A percentile compares a stretch with the other conserved stretches of the same genome.
These are phyloP conservation scores for Yarrowia galli DNA, from an alignment of 1,139 yeast genomes.

Conservation along the genomic window DNA sequence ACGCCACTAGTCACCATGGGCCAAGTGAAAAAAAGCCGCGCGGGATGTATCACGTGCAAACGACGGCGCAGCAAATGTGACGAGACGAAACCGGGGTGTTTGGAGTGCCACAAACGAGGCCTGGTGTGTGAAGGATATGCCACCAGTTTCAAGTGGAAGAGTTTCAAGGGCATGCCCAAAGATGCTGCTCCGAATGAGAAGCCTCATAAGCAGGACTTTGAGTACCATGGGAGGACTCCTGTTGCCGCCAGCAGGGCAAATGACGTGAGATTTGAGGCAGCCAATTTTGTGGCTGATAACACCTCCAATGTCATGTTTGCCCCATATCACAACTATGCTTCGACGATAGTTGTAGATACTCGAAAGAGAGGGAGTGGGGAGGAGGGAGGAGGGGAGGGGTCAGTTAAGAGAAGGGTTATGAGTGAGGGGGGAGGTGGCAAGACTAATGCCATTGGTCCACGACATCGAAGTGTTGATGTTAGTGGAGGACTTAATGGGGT, in stretches of 20 bases:
- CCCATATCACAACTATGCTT: constrained; percentile 29
- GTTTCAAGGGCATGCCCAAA: constrained; percentile 54
- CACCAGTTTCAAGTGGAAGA: constrained; percentile 68
- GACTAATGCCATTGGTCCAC: not conserved
- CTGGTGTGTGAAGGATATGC: constrained; percentile 67
- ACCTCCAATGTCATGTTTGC: constrained; percentile 11
- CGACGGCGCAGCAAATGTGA: constrained; percentile 65
- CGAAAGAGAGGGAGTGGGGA: too few relatives aligned
- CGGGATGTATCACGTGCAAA: constrained; percentile 65
- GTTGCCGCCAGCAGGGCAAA: not conserved
- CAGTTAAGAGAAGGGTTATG: not conserved
- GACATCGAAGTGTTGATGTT: too few relatives aligned
- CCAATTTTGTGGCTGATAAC: too few relatives aligned
- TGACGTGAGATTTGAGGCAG: constrained; percentile 16
- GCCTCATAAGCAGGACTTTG: constrained; percentile 35
- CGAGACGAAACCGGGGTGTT: constrained; percentile 63
- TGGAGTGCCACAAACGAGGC: constrained; percentile 56
- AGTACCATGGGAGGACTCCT: constrained; percentile 24
- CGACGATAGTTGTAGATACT: not conserved
- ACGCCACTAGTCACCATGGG: not conserved
- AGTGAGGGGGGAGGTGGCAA: not conserved
- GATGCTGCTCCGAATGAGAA: constrained; percentile 33
- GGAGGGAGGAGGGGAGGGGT: not conserved
- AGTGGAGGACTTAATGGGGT: too few relatives aligned
- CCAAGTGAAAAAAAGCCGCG: constrained; percentile 25